Base-by-base conservation (phyloP, 192 early-diverging fungal species). In the Coemansia pectinata region DNA sequence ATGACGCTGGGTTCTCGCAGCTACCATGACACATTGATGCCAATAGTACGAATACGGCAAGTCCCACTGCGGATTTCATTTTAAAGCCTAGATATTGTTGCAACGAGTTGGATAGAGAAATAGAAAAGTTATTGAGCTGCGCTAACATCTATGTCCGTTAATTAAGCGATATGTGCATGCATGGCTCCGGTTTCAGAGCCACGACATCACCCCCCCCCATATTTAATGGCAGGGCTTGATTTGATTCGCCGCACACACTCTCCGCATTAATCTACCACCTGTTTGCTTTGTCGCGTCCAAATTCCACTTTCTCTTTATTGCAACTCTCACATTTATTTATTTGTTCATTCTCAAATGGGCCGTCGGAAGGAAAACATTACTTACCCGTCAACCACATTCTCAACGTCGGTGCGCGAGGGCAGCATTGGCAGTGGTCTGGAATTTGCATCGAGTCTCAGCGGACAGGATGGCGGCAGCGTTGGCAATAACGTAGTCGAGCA, bases 321-420 rank as follows among this genome's bases (percentile, higher is more conserved):
- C 31, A 7, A 14, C 9, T 15, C 3, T 38, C 8, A 12, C 11
- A 38, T 14, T 62, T 21, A 62, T 4, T 29, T 67, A 59, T 27
- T 52, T 50, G 15, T 57, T 52, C 34, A 48, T 68, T 39, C 53
- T 27, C 2, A 6, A 45, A 80, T 81, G 79, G 79, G 79, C 36
- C 79, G 79, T 21, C 69, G 64, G 65, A 81, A 81, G 67, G 79
- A 81, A 39, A 81, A 70, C 9, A 76, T 81, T 34, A 63, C 67
- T 38, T 81, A 81, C 60, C 64, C 74, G 39, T 72, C 70, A 23
- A 63, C 67, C 60, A 81, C 79, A 7, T 67, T 81, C 42, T 81
- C 79, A 8, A 69, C 79, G 17, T 67, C 70, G 4, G 65, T 58
- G 60, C 42, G 57, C 50, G 61, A 61, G 63, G 79, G 79, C 50